Evolutionary conservation across 305 asterid genomes (phyloP).

Genomic region (Vinca major): DNA sequence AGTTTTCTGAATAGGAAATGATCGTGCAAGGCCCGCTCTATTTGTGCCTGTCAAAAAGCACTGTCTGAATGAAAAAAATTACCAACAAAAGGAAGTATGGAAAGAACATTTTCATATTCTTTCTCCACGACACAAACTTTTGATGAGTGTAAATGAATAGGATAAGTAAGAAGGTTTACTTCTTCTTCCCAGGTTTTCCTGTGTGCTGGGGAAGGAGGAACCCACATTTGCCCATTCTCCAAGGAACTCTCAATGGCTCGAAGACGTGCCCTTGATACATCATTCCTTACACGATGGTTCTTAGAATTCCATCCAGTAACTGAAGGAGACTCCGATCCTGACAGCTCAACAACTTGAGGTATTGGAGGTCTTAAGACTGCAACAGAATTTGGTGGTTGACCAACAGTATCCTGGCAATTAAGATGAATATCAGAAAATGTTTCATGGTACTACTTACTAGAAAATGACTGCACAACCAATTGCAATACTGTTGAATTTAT

Average conservation of each 20-base stretch:
- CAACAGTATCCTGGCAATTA: slow-evolving; percentile 37
- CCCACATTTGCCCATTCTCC: slow-evolving; percentile 79
- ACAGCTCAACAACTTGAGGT: slow-evolving; percentile 69
- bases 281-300: slow-evolving; percentile 68
- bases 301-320: slow-evolving; percentile 57
- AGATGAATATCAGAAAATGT: slow-evolving; percentile 10
- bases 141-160: slow-evolving; percentile 16
- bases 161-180: slow-evolving; percentile 37
- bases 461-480: neutral
- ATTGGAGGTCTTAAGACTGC: slow-evolving; percentile 44
- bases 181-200: slow-evolving; percentile 99
- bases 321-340: slow-evolving; percentile 93
- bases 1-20: slow-evolving; percentile 97
- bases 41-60: slow-evolving; percentile 63
- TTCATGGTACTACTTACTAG: neutral
- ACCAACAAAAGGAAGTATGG: neutral
- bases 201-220: slow-evolving; percentile 81
- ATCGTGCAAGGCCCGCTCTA: slow-evolving; percentile 72
- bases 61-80: slow-evolving; percentile 11
- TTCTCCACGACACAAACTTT: slow-evolving; percentile 10
- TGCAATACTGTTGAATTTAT: neutral
- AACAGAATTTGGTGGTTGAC: slow-evolving; percentile 37
- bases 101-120: slow-evolving; percentile 6
- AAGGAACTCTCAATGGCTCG: slow-evolving; percentile 82
- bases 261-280: slow-evolving; percentile 81